These are phyloP conservation scores for Fusarium dlaminii DNA, from an alignment of 2,329 filamentous ascomycete genomes.

Conservation along the genomic window DNA sequence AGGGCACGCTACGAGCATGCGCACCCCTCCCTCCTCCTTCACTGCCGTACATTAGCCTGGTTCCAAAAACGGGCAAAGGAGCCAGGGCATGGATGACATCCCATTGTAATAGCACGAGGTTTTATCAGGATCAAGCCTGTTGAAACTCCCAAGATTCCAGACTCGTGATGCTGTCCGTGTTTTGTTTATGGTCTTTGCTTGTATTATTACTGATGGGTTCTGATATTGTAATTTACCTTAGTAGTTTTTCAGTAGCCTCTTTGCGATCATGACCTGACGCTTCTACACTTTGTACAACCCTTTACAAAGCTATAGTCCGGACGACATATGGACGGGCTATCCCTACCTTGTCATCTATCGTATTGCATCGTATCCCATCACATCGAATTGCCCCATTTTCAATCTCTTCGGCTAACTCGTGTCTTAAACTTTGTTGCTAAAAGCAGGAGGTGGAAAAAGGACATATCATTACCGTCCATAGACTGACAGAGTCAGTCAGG, in stretches of 20 bases:
- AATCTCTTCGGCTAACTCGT: constrained; percentile 19
- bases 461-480: background rate
- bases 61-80: constrained; percentile 8
- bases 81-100: background rate
- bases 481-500: background rate
- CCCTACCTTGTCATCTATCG: constrained; percentile 19
- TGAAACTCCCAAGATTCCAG: background rate
- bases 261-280: background rate
- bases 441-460: background rate
- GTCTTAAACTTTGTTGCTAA: background rate
- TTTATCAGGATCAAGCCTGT: constrained; percentile 31
- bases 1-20: background rate
- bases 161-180: constrained; percentile 7
- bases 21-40: constrained; percentile 14
- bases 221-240: background rate
- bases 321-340: constrained; percentile 23
- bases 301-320: background rate
- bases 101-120: constrained; percentile 7
- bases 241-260: background rate
- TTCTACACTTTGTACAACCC: background rate
- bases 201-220: constrained; percentile 13
- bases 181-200: constrained; percentile 16
- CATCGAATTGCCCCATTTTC: background rate
- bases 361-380: constrained; percentile 2
- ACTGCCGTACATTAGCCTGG: background rate